Conservation (phyloP, 139 green algal species). For the Chloropicon primus region DNA sequence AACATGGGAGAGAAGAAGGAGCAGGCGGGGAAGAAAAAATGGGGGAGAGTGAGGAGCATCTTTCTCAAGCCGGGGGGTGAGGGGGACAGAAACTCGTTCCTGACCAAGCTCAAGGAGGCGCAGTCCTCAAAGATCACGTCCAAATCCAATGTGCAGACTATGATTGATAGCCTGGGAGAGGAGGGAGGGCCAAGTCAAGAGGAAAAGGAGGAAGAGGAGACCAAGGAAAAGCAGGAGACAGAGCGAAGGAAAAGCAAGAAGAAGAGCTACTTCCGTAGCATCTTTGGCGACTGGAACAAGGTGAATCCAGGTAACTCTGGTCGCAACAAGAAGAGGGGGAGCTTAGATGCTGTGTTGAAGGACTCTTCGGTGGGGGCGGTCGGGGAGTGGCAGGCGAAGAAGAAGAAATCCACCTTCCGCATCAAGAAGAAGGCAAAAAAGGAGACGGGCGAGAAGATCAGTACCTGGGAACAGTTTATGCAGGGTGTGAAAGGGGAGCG, state of each 20-base stretch:
- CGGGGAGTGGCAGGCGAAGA: neutral
- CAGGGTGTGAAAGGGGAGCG: neutral
- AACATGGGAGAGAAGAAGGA: neutral
- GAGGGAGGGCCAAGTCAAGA: neutral
- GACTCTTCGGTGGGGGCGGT: neutral
- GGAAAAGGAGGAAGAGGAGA: neutral
- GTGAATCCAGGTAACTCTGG: neutral
- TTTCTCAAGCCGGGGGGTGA: neutral
- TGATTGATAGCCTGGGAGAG: neutral
- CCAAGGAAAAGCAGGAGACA: neutral
- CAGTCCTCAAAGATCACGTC: neutral
- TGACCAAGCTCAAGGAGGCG: neutral
- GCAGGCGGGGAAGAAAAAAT: neutral
- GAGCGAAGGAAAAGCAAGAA: neutral
- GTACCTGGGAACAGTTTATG: neutral
- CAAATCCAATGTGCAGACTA: neutral
- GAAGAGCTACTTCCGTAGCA: neutral
- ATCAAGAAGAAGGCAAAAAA: neutral
- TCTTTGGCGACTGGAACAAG: neutral
- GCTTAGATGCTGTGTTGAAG: neutral
- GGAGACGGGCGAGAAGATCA: neutral
- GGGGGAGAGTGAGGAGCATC: neutral
- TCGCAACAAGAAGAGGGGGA: neutral
- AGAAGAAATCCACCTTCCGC: neutral
- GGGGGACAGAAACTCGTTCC: neutral